Percentiles rank a stretch among this genome's conserved stretches.
Evolutionary conservation across 352 stramenopile genomes (phyloP).

Genomic region (Phytophthora crassamura): DNA sequence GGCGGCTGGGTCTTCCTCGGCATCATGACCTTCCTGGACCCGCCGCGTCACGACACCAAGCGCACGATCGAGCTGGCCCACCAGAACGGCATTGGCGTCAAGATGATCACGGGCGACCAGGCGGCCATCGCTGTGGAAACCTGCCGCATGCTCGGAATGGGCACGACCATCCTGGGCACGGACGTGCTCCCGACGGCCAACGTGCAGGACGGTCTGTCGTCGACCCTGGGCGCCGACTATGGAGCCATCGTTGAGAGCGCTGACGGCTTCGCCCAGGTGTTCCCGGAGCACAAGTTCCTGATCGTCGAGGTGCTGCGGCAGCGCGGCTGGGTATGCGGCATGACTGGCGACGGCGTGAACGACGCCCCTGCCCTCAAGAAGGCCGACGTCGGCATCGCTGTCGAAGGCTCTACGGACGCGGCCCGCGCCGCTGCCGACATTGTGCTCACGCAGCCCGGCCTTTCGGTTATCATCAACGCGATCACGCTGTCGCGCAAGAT

Average conservation of each 20-base stretch:
- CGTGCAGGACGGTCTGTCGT: conserved; percentile 72
- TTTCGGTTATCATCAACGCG: conserved; percentile 92
- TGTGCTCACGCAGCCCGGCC: conserved; percentile 93
- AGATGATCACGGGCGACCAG: conserved; percentile 98
- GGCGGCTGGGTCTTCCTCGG: conserved; percentile 94
- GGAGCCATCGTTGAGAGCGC: conserved; percentile 91
- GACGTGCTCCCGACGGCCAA: conserved; percentile 68
- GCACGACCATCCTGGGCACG: conserved; percentile 85
- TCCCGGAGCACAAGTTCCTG: conserved; percentile 93
- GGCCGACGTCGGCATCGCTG: conserved; percentile 78
- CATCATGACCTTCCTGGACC: conserved; percentile 96
- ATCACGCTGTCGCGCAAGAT: conserved; percentile 93
- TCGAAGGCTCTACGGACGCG: conserved; percentile 88
- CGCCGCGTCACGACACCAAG: conserved; percentile 94
- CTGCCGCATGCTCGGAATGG: conserved; percentile 92
- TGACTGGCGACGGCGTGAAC: conserved; percentile 82
- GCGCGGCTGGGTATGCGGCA: conserved; percentile 74
- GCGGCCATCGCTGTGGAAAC: conserved; percentile 94
- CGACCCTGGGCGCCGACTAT: conserved; percentile 65
- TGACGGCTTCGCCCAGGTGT: conserved; percentile 95
- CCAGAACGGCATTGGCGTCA: conserved; percentile 94
- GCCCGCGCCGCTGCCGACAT: conserved; percentile 93
- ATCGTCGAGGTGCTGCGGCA: conserved; percentile 89
- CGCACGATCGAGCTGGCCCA: conserved; percentile 93
- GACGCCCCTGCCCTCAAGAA: conserved; percentile 76